Base-by-base conservation (phyloP, 495 filamentous ascomycete genomes). In the Hypoxylon subgilvum region DNA sequence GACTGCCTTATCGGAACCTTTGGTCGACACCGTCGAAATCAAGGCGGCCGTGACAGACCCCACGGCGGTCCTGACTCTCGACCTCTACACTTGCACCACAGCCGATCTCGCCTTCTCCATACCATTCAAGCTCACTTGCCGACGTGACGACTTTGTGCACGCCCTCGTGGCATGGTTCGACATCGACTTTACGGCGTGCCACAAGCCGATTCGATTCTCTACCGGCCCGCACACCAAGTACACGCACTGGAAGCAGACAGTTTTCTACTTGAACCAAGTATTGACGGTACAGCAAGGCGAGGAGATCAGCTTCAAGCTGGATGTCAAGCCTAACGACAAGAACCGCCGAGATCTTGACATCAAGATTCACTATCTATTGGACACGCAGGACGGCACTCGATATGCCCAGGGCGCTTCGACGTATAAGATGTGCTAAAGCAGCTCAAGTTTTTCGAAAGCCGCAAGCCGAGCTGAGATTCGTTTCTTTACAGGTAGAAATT, bases 111-210 rank as follows among this genome's bases (percentile, higher is more conserved):
- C 84, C 40, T 91, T 91, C 73, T 76, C 74, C 49, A 76, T 77
- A 39, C 80, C 81, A 19, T 90, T 88, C 68, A 77, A 79, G 53
- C 84, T 98, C 14, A 75, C 77, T 6, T 85, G 84, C 42, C 85
- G 87, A 69, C 85, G 91, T 44, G 86, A 85, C 66, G 95, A 97
- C 75, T 96, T 91, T 75, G 82, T 98, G 55, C 95, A 98, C 71
- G 94, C 91, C 17, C 79, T 98, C 30, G 95, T 98, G 42, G 88
- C 96, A 25, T 97, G 95, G 90, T 98, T 98, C 78, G 94, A 98
- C 71, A 97, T 96, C 62, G 92, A 96, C 57, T 98, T 98, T 76
- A 90, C 89, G 28, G 91, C 91, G 23, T 97, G 93, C 79, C 91
- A 92, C 74, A 90, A 91, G 77, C 86, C 88, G 7, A 85, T 92